phyloP scores from a whole-genome alignment of 208 protist genomes.

The Trypanosoma platydactyli region DNA sequence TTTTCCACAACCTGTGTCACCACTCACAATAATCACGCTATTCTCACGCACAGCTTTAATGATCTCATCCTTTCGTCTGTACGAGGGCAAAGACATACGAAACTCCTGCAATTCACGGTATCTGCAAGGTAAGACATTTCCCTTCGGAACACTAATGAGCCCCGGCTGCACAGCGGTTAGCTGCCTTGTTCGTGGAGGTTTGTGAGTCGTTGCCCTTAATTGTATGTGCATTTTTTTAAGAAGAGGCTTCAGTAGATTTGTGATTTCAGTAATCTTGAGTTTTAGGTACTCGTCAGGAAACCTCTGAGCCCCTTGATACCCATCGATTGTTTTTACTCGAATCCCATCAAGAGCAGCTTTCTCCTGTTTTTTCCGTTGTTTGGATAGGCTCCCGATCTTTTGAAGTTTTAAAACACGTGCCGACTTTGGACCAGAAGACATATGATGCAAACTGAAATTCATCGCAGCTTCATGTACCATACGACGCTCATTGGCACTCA shows the following conservation, averaged over 20 bases:
- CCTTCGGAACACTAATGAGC: conserved; percentile 30
- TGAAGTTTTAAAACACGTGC: conserved; percentile 57
- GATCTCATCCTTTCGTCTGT: conserved; percentile 49
- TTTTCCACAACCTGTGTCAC: conserved; percentile 98
- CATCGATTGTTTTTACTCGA: conserved; percentile 65
- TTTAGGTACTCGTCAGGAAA: conserved; percentile 49
- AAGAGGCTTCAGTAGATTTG: conserved; percentile 31
- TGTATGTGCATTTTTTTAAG: conserved; percentile 53
- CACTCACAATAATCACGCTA: conserved; percentile 87
- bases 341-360: conserved; percentile 38
- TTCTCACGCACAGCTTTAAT: conserved; percentile 57
- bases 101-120: conserved; percentile 53
- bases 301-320: conserved; percentile 76
- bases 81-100: conserved; percentile 59
- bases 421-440: conserved; percentile 49
- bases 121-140: conserved; percentile 11
- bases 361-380: conserved; percentile 34
- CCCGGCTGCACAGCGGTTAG: conserved; percentile 48
- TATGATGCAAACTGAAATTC: conserved; percentile 70
- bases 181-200: conserved; percentile 17
- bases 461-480: conserved; percentile 69
- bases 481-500: conserved; percentile 56
- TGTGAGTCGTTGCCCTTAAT: conserved; percentile 38
- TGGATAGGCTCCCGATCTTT: conserved; percentile 44
- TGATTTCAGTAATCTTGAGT: conserved; percentile 31